Conservation (phyloP, 2,329 filamentous ascomycete species). For the Aspergillus neoniger region DNA sequence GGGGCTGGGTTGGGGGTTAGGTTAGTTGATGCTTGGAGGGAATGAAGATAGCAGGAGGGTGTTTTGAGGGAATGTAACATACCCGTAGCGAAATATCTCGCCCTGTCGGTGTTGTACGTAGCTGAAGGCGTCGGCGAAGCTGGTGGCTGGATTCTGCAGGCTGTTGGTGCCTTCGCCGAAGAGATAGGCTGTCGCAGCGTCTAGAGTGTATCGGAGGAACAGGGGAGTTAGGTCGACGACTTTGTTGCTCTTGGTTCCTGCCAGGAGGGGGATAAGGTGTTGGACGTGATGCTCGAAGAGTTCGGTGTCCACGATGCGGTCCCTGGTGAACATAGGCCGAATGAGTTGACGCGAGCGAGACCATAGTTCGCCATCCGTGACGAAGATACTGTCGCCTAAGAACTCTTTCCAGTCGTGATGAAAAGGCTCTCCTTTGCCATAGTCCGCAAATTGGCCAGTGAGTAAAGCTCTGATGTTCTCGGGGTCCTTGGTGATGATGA, state of each 20-base stretch:
- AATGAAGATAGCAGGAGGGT: neutral
- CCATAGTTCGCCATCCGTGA: slow-evolving; percentile 79
- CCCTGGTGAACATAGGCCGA: slow-evolving; percentile 82
- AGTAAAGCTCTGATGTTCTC: slow-evolving; percentile 91
- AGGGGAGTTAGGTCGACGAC: slow-evolving; percentile 73
- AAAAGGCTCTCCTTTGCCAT: slow-evolving; percentile 75
- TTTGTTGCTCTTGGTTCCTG: slow-evolving; percentile 45
- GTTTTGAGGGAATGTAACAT: slow-evolving; percentile 22
- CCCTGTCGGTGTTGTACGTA: slow-evolving; percentile 76
- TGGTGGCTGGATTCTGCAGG: slow-evolving; percentile 60
- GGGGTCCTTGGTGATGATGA: slow-evolving; percentile 76
- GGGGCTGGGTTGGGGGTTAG: slow-evolving; percentile 46
- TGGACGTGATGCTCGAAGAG: slow-evolving; percentile 80
- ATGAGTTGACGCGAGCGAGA: slow-evolving; percentile 80
- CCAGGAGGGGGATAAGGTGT: slow-evolving; percentile 68
- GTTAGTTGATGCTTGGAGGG: neutral
- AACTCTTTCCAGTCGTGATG: slow-evolving; percentile 75
- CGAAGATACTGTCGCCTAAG: slow-evolving; percentile 81
- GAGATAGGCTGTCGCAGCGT: slow-evolving; percentile 83
- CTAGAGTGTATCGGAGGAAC: slow-evolving; percentile 80
- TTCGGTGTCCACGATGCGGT: slow-evolving; percentile 79
- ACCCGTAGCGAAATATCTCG: slow-evolving; percentile 65
- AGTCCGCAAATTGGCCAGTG: slow-evolving; percentile 83
- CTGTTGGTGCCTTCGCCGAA: slow-evolving; percentile 73
- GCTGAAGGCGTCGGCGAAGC: slow-evolving; percentile 80